These are phyloP conservation scores for Fusarium lateritium DNA, from an alignment of 2,329 filamentous ascomycete species.

Conservation along the genomic window DNA sequence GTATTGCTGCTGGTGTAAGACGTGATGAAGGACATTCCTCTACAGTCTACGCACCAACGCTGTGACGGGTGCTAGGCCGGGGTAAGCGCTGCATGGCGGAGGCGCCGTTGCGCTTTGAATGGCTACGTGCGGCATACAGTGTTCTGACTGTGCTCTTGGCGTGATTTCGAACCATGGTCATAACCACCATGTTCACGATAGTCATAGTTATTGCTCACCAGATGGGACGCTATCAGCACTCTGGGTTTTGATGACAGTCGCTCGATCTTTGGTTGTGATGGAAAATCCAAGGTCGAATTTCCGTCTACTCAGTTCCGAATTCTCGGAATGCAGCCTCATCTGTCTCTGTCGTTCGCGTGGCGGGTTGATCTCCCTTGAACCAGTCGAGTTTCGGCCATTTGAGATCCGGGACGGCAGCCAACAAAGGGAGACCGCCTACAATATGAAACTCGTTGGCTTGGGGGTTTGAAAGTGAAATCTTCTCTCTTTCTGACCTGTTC, in stretches of 20 bases:
- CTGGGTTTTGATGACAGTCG: background rate
- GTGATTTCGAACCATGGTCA: background rate
- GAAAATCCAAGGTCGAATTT: background rate
- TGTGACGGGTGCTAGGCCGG: conserved; percentile 33
- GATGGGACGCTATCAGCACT: conserved; percentile 1
- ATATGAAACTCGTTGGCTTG: conserved; percentile 23
- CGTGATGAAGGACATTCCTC: background rate
- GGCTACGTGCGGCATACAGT: conserved; percentile 36
- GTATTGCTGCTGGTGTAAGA: conserved; percentile 7
- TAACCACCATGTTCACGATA: background rate
- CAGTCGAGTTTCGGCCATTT: background rate
- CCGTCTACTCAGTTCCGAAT: background rate
- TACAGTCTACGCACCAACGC: conserved; percentile 14
- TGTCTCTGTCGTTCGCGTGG: background rate
- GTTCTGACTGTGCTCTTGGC: conserved; percentile 31
- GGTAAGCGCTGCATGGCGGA: conserved; percentile 46
- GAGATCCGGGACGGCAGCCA: conserved; percentile 8
- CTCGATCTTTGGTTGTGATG: background rate
- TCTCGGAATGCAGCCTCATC: conserved; percentile 6
- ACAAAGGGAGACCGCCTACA: background rate
- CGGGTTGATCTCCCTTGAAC: conserved; percentile 15
- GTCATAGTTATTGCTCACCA: background rate
- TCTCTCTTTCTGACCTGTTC: conserved; percentile 4
- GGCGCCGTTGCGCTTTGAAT: conserved; percentile 33
- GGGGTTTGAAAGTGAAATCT: conserved; percentile 1